Evolutionary conservation across 129 eudicot species (phyloP).

Genomic region (Logfia minima): DNA sequence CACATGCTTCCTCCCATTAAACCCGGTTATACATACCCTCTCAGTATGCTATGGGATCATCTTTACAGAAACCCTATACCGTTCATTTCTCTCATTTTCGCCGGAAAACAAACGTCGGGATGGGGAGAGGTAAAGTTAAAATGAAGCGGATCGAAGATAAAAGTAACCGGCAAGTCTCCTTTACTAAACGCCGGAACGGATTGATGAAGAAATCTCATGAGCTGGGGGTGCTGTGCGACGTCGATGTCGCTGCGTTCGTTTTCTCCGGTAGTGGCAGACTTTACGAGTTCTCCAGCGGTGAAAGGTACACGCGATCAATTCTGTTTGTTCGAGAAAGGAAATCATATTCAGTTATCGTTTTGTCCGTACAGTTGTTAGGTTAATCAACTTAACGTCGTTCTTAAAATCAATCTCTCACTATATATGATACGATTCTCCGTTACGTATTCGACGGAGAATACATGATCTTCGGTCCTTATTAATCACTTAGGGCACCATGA

Average conservation of each 20-base stretch:
- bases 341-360: conserved; percentile 4
- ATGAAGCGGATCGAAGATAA: conserved; percentile 41
- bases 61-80: conserved; percentile 11
- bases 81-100: background rate
- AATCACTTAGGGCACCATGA: background rate
- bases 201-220: conserved; percentile 38
- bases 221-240: conserved; percentile 34
- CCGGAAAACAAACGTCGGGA: background rate
- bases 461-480: background rate
- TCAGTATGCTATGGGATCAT: background rate
- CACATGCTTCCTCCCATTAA: background rate
- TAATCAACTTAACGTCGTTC: background rate
- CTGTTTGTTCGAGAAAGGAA: background rate
- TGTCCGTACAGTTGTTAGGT: background rate
- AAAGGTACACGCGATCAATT: conserved; percentile 24
- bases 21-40: background rate
- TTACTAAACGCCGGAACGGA: conserved; percentile 42
- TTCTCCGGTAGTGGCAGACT: conserved; percentile 29
- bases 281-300: conserved; percentile 35
- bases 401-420: background rate
- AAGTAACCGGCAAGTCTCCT: conserved; percentile 33
- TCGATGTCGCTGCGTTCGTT: conserved; percentile 33
- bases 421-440: background rate
- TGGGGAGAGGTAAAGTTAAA: conserved; percentile 37
- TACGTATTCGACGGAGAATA: background rate